These are phyloP conservation scores for Aspergillus melleus DNA, from an alignment of 2,329 filamentous ascomycete species.

Conservation along the genomic window DNA sequence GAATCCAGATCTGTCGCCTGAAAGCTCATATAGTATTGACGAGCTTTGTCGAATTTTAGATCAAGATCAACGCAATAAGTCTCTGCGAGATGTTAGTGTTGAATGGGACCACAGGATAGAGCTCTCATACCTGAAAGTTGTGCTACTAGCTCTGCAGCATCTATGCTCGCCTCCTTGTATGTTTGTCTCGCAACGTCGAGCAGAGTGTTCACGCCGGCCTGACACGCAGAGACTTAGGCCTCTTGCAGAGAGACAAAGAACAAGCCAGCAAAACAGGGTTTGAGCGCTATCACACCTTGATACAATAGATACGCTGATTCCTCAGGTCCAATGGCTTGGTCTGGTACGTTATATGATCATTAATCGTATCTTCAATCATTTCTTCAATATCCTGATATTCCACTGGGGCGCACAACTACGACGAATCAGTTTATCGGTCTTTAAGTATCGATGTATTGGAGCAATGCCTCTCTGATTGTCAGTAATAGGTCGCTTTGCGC, in stretches of 20 bases:
- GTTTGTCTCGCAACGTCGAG: constrained; percentile 85
- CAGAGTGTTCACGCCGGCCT: constrained; percentile 79
- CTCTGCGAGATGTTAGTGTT: constrained; percentile 42
- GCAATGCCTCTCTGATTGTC: constrained; percentile 61
- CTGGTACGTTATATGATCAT: constrained; percentile 77
- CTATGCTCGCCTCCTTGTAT: constrained; percentile 83
- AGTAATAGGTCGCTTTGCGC: constrained; percentile 65
- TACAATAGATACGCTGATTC: constrained; percentile 87
- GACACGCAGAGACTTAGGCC: constrained; percentile 4
- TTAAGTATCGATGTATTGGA: not conserved
- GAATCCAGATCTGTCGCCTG: constrained; percentile 60
- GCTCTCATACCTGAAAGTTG: constrained; percentile 60
- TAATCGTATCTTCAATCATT: constrained; percentile 70
- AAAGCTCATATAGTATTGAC: constrained; percentile 78
- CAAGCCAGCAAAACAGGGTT: not conserved
- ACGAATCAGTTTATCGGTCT: constrained; percentile 9
- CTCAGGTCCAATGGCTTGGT: constrained; percentile 78
- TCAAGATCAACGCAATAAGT: constrained; percentile 61
- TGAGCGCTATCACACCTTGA: constrained; percentile 58
- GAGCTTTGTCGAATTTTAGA: constrained; percentile 72
- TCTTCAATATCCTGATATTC: constrained; percentile 61
- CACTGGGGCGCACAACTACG: constrained; percentile 63
- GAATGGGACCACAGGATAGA: not conserved
- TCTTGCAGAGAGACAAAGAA: constrained; percentile 17
- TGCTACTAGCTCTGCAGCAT: constrained; percentile 70